Evolutionary conservation across 2,329 filamentous ascomycete species (phyloP).

Genomic region (Colletotrichum lentis): DNA sequence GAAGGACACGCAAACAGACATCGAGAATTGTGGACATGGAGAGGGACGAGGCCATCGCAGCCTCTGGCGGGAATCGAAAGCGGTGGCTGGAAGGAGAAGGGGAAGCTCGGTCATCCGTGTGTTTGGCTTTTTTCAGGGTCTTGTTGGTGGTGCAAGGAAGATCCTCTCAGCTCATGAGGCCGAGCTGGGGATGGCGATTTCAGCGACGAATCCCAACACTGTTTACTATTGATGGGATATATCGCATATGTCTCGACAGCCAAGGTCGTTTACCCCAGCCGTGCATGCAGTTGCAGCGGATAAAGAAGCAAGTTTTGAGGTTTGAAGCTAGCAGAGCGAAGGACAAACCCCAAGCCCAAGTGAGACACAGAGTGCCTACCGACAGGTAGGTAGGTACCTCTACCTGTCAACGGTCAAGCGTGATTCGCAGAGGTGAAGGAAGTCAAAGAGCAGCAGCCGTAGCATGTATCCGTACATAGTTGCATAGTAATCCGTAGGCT

Average conservation of each 20-base stretch:
- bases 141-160: conserved; percentile 18
- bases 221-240: no score
- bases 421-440: no score
- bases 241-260: background rate
- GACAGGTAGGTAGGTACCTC: no score
- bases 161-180: conserved; percentile 22
- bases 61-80: conserved; percentile 4
- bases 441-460: background rate
- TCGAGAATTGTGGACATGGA: background rate
- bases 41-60: background rate
- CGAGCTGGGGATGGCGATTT: conserved; percentile 20
- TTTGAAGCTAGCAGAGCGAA: background rate
- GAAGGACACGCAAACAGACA: background rate
- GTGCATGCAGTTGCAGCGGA: conserved; percentile 14
- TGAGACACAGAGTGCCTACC: no score
- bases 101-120: conserved; percentile 5
- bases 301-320: background rate
- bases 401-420: no score
- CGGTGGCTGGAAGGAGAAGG: conserved; percentile 17
- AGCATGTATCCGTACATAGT: no score
- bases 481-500: no score
- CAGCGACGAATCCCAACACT: background rate
- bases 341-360: no score
- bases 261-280: background rate
- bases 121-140: conserved; percentile 33